Evolutionary conservation across 768 basidiomycete genomes (phyloP), one percentile per base, ranked within the genome.

Genomic region (Lanmaoa rubissima): DNA sequence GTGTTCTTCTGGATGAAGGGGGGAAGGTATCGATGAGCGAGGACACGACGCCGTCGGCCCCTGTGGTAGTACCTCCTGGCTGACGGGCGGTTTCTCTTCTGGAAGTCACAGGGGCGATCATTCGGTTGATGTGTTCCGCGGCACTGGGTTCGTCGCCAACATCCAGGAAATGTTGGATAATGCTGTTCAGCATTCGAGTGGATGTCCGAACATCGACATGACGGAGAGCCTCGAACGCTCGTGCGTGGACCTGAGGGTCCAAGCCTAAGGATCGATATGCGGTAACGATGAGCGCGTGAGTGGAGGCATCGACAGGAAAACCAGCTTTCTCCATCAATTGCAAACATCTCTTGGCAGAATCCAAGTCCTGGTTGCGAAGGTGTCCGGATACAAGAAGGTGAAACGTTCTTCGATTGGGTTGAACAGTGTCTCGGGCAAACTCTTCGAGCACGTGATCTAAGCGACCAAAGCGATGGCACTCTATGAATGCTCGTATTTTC

Each of bases 331-430:
- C 70, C 90, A 93, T 92, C 21, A 59, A 57, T 12, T 70, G 72
- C n/a, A 92, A 70, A 60, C 71, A 77, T 31, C 70, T 67, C 69
- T 79, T 82, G 47, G 87, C 87, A 40, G 77, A 76, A 54, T 68
- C 62, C 44, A 92, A 68, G 66, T 90, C 79, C 69, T 79, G 75
- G 67, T 92, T 91, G 64, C 82, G 85, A 54, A 92, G 74, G 67
- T 86, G 80, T 32, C 84, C 87, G 12, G 82, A 78, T 13, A 92
- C 72, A 39, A 91, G 76, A 16, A 87, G 75, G 62, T 90, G 87
- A 66, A 80, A 92, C 4, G 90, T 90, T 61, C 82, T 77, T 40
- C 82, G 78, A 45, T 76, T 80, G 17, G 87, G 87, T 12, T 62
- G 60, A 32, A 86, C 60, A 1, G 74, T 65, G 48, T 77, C 72